Conservation (phyloP, 495 filamentous ascomycete genomes). For the Daldinia decipiens region DNA sequence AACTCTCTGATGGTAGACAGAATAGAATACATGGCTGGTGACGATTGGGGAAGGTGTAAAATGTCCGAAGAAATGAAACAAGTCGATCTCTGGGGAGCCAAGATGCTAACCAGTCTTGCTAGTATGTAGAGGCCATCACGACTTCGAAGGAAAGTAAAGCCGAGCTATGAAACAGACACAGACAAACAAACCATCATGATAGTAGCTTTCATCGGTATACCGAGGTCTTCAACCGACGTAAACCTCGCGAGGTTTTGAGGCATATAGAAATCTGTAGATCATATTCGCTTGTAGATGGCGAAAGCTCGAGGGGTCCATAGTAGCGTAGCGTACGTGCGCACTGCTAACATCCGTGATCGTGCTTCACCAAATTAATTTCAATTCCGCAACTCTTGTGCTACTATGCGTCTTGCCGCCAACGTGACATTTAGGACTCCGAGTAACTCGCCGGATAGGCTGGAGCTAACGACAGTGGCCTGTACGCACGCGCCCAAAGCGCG, state of each 20-base stretch:
- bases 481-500: conserved; percentile 42
- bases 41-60: conserved; percentile 45
- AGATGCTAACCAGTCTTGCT: conserved; percentile 25
- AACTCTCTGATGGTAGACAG: conserved; percentile 29
- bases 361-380: conserved; percentile 16
- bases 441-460: conserved; percentile 28
- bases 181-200: conserved; percentile 29
- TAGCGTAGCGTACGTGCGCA: conserved; percentile 3
- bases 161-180: conserved; percentile 39
- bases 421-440: conserved; percentile 22
- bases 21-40: conserved; percentile 31
- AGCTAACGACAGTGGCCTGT: conserved; percentile 23
- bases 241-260: conserved; percentile 10
- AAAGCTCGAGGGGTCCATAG: conserved; percentile 10
- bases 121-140: conserved; percentile 36
- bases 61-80: conserved; percentile 44
- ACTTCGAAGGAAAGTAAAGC: conserved; percentile 36
- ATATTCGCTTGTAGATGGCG: conserved; percentile 10
- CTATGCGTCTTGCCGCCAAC: conserved; percentile 39
- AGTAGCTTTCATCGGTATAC: conserved; percentile 12
- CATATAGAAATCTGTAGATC: not conserved
- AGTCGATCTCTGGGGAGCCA: conserved; percentile 43
- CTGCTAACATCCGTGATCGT: conserved; percentile 18
- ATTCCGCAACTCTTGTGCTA: conserved; percentile 19
- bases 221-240: conserved; percentile 5